Base-by-base conservation (phyloP, 2,329 filamentous ascomycete species). In the Epichloe sp. region DNA sequence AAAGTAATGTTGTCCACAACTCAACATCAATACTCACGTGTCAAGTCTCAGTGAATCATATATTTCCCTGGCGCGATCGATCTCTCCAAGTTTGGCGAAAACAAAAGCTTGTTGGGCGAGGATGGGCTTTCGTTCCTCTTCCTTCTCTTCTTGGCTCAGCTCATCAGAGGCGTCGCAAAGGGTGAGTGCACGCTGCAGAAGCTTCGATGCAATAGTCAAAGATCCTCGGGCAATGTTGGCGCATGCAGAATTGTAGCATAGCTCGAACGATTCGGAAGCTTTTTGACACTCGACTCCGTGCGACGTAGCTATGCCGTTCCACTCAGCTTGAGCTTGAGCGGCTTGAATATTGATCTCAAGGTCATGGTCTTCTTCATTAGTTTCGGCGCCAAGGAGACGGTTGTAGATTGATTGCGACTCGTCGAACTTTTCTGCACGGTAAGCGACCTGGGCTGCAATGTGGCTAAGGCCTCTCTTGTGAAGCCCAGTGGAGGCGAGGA, bases 171-270 rank as follows among this genome's bases (percentile, higher is more conserved):
- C 78, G 62, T 85, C 80, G 62, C 87, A 93, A 19, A 91, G 71
- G 57, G 82, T 78, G 58, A 76, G 77, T 2, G 88, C 82, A 50
- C 83, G 76, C 66, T 83, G 85, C 53, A 93, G 69, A 52, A 90
- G 71, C 23, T 83, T 70, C 21, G 80, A 75, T 1, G 80, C 86
- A 57, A 80, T 77, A 4, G 69, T 74, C 38, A 86, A 71, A 58
- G 86, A 82, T 7, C 81, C 83, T 45, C 79, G 74, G 14, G 85
- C 84, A 59, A 93, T 82, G 63, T 79, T 80, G 19, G 76, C 76
- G 63, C 86, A 91, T 8, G 86, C 87, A 23, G 80, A 77, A 65
- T 94, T 94, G 69, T 87, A 94, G 11, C 85, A 83, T 26, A 85
- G 83, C 69, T 93, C 88, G 58, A 93, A 93, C 2, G 83, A 79